These are phyloP conservation scores for Pisolithus marmoratus DNA, from an alignment of 768 basidiomycete species.

Conservation along the genomic window DNA sequence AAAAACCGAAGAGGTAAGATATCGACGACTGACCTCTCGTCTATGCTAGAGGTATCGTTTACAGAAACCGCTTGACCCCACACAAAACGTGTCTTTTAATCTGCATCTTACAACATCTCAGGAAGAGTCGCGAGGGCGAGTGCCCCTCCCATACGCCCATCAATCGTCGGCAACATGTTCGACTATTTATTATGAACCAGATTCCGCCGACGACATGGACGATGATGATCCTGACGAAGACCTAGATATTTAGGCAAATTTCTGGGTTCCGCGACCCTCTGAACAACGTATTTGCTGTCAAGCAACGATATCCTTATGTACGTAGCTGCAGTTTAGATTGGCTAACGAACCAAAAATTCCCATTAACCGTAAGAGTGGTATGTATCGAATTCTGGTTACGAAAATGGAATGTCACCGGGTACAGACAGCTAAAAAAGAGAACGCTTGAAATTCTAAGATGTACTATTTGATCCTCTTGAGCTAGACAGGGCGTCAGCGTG, in stretches of 20 bases:
- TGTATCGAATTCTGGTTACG: not conserved
- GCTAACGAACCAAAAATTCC: not conserved
- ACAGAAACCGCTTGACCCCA: conserved; percentile 50
- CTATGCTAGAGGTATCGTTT: not conserved
- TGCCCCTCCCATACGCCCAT: conserved; percentile 88
- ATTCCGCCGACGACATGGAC: conserved; percentile 90
- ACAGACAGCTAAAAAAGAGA: not conserved
- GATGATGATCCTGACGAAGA: conserved; percentile 97
- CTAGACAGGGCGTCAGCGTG: conserved; percentile 27
- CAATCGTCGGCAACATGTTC: conserved; percentile 31
- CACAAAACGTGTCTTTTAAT: conserved; percentile 79
- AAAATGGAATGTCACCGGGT: not conserved
- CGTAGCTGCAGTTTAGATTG: not conserved
- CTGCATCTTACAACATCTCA: conserved; percentile 79
- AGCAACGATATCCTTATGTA: not conserved
- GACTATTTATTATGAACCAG: conserved; percentile 83
- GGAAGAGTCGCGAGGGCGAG: conserved; percentile 69
- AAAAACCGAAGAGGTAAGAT: conserved; percentile 27
- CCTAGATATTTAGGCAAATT: conserved; percentile 53
- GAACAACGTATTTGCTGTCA: not conserved
- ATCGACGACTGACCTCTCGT: conserved; percentile 16
- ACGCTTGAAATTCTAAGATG: no score
- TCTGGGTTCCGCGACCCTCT: not conserved
- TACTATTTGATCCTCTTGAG: conserved; percentile 57
- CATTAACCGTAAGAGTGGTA: not conserved